These are phyloP conservation scores for Pestalotiopsis sp. DNA, from an alignment of 2,329 filamentous ascomycete genomes.

Conservation along the genomic window DNA sequence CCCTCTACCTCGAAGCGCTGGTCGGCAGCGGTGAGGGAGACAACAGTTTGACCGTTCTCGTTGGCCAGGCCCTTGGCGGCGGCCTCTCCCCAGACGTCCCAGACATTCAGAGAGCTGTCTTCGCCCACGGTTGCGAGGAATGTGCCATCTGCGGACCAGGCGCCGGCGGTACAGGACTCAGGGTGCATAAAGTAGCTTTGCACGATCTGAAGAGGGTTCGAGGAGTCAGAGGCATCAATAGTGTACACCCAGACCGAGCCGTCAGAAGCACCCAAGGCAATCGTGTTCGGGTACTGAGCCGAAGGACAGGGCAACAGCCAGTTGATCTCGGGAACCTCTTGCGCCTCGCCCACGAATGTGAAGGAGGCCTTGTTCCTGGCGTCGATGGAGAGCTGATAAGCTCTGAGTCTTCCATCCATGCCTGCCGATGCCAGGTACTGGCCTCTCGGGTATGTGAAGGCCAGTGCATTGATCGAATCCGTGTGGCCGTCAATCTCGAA, in stretches of 20 bases:
- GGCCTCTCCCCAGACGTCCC: constrained; percentile 84
- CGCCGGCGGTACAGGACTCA: constrained; percentile 80
- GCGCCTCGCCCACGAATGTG: constrained; percentile 72
- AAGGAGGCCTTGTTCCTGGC: constrained; percentile 49
- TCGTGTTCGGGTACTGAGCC: constrained; percentile 70
- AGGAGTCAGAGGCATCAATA: constrained; percentile 66
- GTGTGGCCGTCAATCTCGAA: constrained; percentile 85
- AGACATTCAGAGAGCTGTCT: constrained; percentile 86
- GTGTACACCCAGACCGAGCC: constrained; percentile 96
- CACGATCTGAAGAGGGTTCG: constrained; percentile 72
- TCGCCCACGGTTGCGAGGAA: constrained; percentile 88
- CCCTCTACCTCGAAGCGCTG: constrained; percentile 92
- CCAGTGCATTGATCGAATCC: constrained; percentile 85
- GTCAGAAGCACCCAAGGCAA: constrained; percentile 87
- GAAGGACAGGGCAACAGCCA: constrained; percentile 82
- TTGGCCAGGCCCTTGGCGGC: constrained; percentile 55
- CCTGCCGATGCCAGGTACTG: constrained; percentile 87
- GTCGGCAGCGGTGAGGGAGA: constrained; percentile 78
- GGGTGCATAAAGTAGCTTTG: constrained; percentile 94
- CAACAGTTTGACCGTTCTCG: constrained; percentile 64
- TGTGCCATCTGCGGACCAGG: constrained; percentile 86
- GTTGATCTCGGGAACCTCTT: constrained; percentile 94
- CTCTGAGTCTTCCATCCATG: constrained; percentile 79
- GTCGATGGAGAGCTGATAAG: constrained; percentile 59
- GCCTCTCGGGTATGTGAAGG: constrained; percentile 81